Evolutionary conservation across 768 basidiomycete species (phyloP).

Genomic region (Sarcodon sp.): DNA sequence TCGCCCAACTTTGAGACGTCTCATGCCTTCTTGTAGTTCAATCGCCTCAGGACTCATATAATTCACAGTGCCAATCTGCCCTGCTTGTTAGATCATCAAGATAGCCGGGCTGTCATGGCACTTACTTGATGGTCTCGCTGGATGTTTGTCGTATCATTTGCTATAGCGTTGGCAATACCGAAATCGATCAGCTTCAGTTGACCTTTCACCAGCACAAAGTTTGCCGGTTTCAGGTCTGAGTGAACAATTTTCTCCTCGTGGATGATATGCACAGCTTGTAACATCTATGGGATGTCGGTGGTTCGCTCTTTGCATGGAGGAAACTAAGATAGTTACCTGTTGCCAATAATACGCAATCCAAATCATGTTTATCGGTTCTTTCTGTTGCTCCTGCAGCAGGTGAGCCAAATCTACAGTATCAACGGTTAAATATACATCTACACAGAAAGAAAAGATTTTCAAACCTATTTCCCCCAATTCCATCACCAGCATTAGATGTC

Average conservation of each 20-base stretch:
- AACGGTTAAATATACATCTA: not conserved
- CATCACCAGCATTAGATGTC: conserved; percentile 80
- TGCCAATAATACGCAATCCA: conserved; percentile 97
- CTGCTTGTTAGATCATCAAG: not conserved
- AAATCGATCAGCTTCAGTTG: conserved; percentile 97
- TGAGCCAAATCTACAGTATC: conserved; percentile 52
- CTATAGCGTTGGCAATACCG: conserved; percentile 98
- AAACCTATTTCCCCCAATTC: conserved; percentile 80
- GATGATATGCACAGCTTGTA: conserved; percentile 96
- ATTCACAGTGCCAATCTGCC: conserved; percentile 89
- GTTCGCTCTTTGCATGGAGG: not conserved
- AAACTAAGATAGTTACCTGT: conserved; percentile 43
- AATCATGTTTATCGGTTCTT: conserved; percentile 79
- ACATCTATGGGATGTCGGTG: conserved; percentile 50
- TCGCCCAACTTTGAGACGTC: conserved; percentile 87
- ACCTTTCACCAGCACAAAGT: conserved; percentile 93
- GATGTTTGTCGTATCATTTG: conserved; percentile 97
- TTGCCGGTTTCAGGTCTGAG: conserved; percentile 96
- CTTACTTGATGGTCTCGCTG: conserved; percentile 88
- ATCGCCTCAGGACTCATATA: conserved; percentile 99
- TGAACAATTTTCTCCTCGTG: conserved; percentile 99
- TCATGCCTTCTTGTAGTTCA: conserved; percentile 75
- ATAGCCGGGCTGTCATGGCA: not conserved
- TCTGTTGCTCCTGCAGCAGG: conserved; percentile 73
- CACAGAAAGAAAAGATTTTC: conserved; percentile 4